Evolutionary conservation across 2,329 filamentous ascomycete species (phyloP).

Genomic region (Fusarium sp.): DNA sequence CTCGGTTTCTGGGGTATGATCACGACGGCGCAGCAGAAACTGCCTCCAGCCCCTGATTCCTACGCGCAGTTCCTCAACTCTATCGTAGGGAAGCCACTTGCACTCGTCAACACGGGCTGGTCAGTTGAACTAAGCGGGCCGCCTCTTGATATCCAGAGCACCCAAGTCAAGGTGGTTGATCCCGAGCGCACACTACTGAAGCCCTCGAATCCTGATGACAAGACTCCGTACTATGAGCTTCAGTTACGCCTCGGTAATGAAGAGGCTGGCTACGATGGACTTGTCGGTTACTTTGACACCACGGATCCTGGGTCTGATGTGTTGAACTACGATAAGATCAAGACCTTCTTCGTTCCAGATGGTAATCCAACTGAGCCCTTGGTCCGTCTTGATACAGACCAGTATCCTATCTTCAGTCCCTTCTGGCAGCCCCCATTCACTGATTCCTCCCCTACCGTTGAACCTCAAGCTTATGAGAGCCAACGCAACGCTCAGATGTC

Average conservation of each 20-base stretch:
- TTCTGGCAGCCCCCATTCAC: slow-evolving; percentile 43
- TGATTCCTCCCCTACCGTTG: background rate
- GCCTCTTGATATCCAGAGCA: slow-evolving; percentile 39
- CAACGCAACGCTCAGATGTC: slow-evolving; percentile 27
- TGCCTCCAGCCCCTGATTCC: slow-evolving; percentile 49
- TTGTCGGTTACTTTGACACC: slow-evolving; percentile 56
- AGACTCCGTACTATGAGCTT: slow-evolving; percentile 50
- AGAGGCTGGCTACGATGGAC: slow-evolving; percentile 52
- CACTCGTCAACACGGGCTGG: slow-evolving; percentile 56
- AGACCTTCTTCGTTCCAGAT: slow-evolving; percentile 45
- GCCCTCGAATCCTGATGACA: background rate
- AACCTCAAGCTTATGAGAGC: background rate
- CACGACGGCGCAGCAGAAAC: slow-evolving; percentile 44
- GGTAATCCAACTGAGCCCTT: background rate
- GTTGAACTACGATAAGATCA: slow-evolving; percentile 44
- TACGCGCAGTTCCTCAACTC: slow-evolving; percentile 55
- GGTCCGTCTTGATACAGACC: background rate
- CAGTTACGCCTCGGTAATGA: slow-evolving; percentile 54
- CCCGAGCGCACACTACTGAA: background rate
- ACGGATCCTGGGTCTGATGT: slow-evolving; percentile 11
- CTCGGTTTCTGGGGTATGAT: slow-evolving; percentile 54
- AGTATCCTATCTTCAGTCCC: slow-evolving; percentile 47
- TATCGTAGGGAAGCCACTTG: slow-evolving; percentile 57
- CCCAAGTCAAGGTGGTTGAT: background rate
- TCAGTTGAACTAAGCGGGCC: slow-evolving; percentile 52